Conservation (phyloP, 2,329 filamentous ascomycete genomes). For the Domatiomyces catenatus region DNA sequence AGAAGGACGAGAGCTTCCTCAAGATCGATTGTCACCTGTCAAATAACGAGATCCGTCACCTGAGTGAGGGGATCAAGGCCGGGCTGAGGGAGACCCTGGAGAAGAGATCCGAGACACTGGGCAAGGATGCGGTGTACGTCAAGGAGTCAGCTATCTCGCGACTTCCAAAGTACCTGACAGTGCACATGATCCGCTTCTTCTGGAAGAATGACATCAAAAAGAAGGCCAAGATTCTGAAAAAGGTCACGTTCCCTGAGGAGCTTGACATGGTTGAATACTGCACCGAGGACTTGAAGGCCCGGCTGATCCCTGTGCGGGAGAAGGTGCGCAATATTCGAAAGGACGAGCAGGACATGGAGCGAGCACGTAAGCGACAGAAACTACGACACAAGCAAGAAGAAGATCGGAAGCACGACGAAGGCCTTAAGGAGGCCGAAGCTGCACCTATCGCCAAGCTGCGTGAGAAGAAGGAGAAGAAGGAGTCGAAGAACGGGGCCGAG, state of each 20-base stretch:
- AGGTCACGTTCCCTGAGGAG: slow-evolving; percentile 90
- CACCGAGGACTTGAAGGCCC: slow-evolving; percentile 69
- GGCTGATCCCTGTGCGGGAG: slow-evolving; percentile 82
- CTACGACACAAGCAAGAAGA: slow-evolving; percentile 42
- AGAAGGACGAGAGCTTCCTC: slow-evolving; percentile 60
- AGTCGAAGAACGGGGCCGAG: slow-evolving; percentile 37
- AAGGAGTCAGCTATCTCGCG: slow-evolving; percentile 82
- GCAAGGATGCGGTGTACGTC: slow-evolving; percentile 67
- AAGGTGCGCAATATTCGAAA: slow-evolving; percentile 91
- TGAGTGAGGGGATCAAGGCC: slow-evolving; percentile 72
- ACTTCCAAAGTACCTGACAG: slow-evolving; percentile 84
- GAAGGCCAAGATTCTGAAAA: slow-evolving; percentile 99
- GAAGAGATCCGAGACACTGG: slow-evolving; percentile 67
- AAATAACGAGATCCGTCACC: slow-evolving; percentile 67
- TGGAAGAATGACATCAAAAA: slow-evolving; percentile 93
- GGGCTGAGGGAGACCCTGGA: slow-evolving; percentile 78
- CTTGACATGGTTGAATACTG: slow-evolving; percentile 91
- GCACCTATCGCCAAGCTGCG: slow-evolving; percentile 35
- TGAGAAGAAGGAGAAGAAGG: slow-evolving; percentile 34
- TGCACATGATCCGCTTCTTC: slow-evolving; percentile 96
- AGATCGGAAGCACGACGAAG: slow-evolving; percentile 30
- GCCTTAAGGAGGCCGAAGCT: slow-evolving; percentile 16
- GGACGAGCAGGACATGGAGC: slow-evolving; percentile 84
- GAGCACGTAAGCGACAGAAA: slow-evolving; percentile 84
- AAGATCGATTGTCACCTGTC: slow-evolving; percentile 91